A percentile compares a stretch with the other conserved stretches of the same genome.
Conservation (phyloP, 2,329 filamentous ascomycete genomes). For the Botrytis pseudocinerea region DNA sequence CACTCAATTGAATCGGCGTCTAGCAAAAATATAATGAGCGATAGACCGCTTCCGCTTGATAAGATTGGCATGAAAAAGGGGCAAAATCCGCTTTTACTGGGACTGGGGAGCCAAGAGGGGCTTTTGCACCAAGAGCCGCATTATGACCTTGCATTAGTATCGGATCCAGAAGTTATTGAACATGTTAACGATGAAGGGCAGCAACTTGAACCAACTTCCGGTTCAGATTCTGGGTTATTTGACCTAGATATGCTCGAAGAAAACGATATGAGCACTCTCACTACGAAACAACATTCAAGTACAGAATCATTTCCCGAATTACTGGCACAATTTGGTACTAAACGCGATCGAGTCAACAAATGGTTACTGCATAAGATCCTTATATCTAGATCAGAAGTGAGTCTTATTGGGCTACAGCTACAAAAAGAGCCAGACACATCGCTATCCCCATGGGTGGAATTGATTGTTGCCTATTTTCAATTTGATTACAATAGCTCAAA, state of each 20-base stretch:
- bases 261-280: not conserved
- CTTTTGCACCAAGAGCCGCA: no score
- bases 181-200: not conserved
- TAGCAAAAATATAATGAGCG: not conserved
- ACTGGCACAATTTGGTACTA: slow-evolving; percentile 30
- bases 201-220: not conserved
- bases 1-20: not conserved
- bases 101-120: not conserved
- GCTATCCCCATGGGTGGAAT: slow-evolving; percentile 35
- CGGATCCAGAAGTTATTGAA: not conserved
- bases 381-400: slow-evolving; percentile 30
- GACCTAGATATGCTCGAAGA: not conserved
- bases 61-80: not conserved
- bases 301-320: slow-evolving; percentile 28
- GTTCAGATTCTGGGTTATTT: slow-evolving; percentile 27
- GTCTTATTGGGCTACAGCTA: slow-evolving; percentile 27
- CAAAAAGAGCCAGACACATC: slow-evolving; percentile 22
- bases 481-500: slow-evolving; percentile 20
- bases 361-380: slow-evolving; percentile 32
- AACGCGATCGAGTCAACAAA: slow-evolving; percentile 33
- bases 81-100: not conserved
- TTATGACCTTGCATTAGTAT: not conserved
- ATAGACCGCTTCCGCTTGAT: not conserved
- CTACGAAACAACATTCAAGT: slow-evolving; percentile 5
- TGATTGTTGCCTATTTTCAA: slow-evolving; percentile 32